Base-by-base conservation (phyloP, 768 basidiomycete species). In the Pisolithus tinctorius region DNA sequence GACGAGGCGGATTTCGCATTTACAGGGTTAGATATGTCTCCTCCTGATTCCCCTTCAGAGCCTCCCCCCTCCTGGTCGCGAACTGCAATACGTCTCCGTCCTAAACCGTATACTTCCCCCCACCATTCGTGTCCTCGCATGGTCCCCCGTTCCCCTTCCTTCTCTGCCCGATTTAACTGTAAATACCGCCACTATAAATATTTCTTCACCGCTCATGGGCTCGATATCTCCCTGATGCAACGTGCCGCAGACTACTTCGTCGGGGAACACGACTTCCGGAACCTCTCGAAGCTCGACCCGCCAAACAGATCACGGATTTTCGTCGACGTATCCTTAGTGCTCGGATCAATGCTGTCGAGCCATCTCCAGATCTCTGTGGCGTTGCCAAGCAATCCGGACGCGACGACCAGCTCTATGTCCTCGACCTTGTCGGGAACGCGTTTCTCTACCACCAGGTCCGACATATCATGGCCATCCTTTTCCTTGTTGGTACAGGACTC, bases 401-500 rank as follows among this genome's bases (percentile, higher is more conserved):
- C 56, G 38, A 69, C 60, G 63, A 59, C n/a, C 50, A 52, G 1
- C 5, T 67, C 29, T 82, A 82, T 57, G 88, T 93, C 31, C 75
- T 96, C 51, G 87, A 98, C 66, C 82, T 97, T 37, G 71, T 86
- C 23, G 94, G 94, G 0, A 83, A 76, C 1, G 94, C 93, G 1
- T 96, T 95, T 64, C 74, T 98, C 39, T 97, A 93, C 69, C 92
- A 98, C 68, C 94, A 96, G 73, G 94, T 96, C 13, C 80, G 94
- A 36, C 92, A 94, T 60, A 94, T 96, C 69, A 87, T 96, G 80
- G 89, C 88, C 2, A 65, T 95, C 46, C 76, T 98, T 17, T 91
- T 97, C 67, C 82, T 96, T 45, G 79, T 95, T 47, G 95, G 93
- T 16, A 68, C 85, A 0, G 81, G 87, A 0, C 76, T 93, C 49